Evolutionary conservation across 108 stramenopile genomes (phyloP).

Genomic region (Nitzschia palea): DNA sequence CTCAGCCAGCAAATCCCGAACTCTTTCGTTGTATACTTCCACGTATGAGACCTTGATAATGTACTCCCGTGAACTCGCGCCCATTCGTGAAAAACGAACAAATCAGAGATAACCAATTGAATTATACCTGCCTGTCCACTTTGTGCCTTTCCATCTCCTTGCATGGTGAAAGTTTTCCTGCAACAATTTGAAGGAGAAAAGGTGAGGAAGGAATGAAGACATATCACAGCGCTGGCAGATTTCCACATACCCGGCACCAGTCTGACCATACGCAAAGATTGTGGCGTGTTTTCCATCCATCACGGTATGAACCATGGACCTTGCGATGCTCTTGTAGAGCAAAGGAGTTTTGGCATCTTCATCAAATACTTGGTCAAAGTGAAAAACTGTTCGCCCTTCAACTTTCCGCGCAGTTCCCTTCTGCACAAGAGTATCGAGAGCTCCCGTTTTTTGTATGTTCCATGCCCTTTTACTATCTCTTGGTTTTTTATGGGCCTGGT

Average conservation of each 20-base stretch:
- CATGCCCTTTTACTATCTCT: constrained; percentile 23
- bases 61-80: constrained; percentile 22
- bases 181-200: neutral
- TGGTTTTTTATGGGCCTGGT: neutral
- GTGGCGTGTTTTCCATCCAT: constrained; percentile 82
- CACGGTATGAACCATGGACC: constrained; percentile 66
- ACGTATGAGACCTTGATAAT: constrained; percentile 75
- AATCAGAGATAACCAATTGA: constrained; percentile 54
- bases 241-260: constrained; percentile 48
- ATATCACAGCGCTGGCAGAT: too few relatives aligned
- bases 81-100: constrained; percentile 45
- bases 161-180: constrained; percentile 73
- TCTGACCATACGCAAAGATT: constrained; percentile 83
- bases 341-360: constrained; percentile 60
- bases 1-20: constrained; percentile 90
- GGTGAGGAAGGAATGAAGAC: too few relatives aligned
- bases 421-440: constrained; percentile 22
- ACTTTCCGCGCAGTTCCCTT: constrained; percentile 28
- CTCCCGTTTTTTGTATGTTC: constrained; percentile 28
- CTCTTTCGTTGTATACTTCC: constrained; percentile 96
- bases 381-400: constrained; percentile 39
- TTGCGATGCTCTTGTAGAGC: constrained; percentile 75
- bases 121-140: constrained; percentile 67
- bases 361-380: constrained; percentile 84
- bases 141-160: constrained; percentile 80